Percentiles rank a stretch among this genome's conserved stretches.
Conservation (phyloP, 805 yeast genomes). For the Tetrapisispora arboricola region DNA sequence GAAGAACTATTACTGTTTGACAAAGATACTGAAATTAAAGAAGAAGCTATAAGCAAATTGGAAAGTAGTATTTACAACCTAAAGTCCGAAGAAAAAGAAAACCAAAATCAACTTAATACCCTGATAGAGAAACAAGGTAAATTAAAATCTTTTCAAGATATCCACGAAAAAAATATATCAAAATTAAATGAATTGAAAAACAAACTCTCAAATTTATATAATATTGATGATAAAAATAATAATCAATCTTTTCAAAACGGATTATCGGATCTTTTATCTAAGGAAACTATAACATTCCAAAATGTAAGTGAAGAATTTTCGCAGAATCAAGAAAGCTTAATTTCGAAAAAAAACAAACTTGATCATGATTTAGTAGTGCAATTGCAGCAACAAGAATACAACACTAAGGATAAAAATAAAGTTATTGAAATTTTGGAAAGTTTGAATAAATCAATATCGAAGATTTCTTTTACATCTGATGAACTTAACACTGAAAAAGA, state of each 20-base stretch:
- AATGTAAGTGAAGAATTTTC: not conserved
- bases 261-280: not conserved
- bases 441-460: conserved; percentile 32
- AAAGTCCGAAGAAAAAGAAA: conserved; percentile 17
- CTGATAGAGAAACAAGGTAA: conserved; percentile 46
- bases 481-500: conserved; percentile 38
- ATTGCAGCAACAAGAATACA: conserved; percentile 32
- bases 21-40: conserved; percentile 18
- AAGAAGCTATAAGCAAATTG: conserved; percentile 18
- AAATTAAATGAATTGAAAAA: not conserved
- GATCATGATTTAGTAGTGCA: conserved; percentile 20
- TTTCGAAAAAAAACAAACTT: not conserved
- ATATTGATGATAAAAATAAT: not conserved
- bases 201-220: not conserved
- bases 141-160: conserved; percentile 35
- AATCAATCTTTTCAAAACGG: not conserved
- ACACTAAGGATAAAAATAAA: conserved; percentile 36
- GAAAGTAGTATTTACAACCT: conserved; percentile 15
- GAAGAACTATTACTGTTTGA: not conserved
- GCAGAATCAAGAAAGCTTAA: conserved; percentile 16
- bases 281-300: not conserved
- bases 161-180: conserved; percentile 6
- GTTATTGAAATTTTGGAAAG: conserved; percentile 29
- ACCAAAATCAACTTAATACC: conserved; percentile 29
- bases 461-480: conserved; percentile 35